Evolutionary conservation across 2,329 filamentous ascomycete genomes (phyloP).

Genomic region (Cladophialophora psammophila): DNA sequence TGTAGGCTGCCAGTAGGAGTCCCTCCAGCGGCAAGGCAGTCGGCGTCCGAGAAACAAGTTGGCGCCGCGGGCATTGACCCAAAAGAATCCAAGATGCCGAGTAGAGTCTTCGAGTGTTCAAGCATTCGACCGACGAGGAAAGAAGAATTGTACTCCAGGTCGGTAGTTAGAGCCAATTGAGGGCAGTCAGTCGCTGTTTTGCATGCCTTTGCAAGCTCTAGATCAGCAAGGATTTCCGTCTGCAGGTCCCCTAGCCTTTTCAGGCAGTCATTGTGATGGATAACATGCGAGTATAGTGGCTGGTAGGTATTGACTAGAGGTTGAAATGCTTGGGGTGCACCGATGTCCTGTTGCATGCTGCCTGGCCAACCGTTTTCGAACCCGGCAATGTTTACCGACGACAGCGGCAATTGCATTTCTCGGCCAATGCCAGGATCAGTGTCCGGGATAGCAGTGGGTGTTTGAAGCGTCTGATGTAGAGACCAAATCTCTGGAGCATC

Average conservation of each 20-base stretch:
- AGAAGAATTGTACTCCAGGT: constrained; percentile 13
- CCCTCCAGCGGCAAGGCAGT: too few relatives aligned
- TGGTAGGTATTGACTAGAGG: background rate
- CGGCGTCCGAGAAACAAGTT: background rate
- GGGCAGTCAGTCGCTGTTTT: constrained; percentile 16
- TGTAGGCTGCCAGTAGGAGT: background rate
- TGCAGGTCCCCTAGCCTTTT: constrained; percentile 22
- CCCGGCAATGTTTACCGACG: background rate
- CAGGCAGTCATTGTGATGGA: background rate
- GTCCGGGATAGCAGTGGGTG: background rate
- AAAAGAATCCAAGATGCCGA: constrained; percentile 21
- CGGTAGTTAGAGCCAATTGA: constrained; percentile 8
- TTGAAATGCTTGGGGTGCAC: background rate
- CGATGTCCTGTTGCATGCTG: background rate
- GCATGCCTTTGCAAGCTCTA: constrained; percentile 25
- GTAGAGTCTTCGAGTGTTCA: constrained; percentile 14
- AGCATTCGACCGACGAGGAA: constrained; percentile 25
- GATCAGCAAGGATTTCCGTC: constrained; percentile 11
- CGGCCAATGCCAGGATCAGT: background rate
- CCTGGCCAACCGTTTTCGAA: constrained; percentile 1
- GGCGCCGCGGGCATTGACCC: constrained; percentile 3
- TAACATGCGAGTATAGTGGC: background rate
- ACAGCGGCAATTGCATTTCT: background rate
- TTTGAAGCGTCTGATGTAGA: background rate
- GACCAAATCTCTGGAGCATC: background rate